Conservation (phyloP, 768 basidiomycete genomes). For the Collybiopsis confluens region DNA sequence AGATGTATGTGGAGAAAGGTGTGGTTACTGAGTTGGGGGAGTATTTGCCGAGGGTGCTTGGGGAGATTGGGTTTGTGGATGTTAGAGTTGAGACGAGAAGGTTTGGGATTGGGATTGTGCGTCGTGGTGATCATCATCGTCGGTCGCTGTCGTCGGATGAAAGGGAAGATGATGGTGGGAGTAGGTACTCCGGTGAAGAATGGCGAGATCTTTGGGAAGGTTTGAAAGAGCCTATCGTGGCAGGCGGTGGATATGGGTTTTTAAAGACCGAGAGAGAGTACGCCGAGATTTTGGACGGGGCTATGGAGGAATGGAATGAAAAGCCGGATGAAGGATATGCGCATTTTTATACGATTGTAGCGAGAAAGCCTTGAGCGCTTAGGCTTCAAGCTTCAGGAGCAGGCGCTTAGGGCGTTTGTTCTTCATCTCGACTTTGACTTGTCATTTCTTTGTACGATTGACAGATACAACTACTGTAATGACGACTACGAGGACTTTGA, state of each 20-base stretch:
- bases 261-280: neutral
- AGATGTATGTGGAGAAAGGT: neutral
- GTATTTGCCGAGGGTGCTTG: neutral
- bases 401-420: too few species aligned
- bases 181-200: neutral
- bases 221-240: neutral
- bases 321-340: neutral
- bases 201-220: neutral
- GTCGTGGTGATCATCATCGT: too few species aligned
- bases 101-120: neutral
- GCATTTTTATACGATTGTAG: neutral
- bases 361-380: neutral
- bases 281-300: neutral
- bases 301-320: neutral
- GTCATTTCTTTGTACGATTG: too few species aligned
- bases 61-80: neutral
- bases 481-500: neutral
- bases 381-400: too few species aligned
- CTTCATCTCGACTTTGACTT: too few species aligned
- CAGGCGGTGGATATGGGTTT: conserved; percentile 3
- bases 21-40: neutral
- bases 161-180: neutral
- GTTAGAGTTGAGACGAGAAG: neutral
- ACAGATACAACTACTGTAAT: too few species aligned
- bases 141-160: too few species aligned